Percentiles rank a stretch among this genome's conserved stretches.
Conservation (phyloP, 2,329 filamentous ascomycete genomes). For the Calonectria hongkongensis region DNA sequence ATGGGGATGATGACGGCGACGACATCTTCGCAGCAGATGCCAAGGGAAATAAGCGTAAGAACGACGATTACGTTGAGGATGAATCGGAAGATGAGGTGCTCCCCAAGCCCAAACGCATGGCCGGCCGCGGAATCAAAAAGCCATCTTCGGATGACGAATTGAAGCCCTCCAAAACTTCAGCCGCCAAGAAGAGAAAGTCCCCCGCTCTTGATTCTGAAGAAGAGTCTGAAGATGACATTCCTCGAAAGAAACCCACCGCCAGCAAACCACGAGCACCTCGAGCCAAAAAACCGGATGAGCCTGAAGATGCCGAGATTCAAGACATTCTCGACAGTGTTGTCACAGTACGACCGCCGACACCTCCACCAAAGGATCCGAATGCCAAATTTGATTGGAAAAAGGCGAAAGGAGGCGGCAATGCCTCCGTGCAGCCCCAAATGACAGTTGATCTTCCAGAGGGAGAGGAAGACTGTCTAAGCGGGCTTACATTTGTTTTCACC, state of each 20-base stretch:
- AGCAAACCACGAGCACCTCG: constrained; percentile 76
- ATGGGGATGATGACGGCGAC: constrained; percentile 81
- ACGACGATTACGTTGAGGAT: constrained; percentile 85
- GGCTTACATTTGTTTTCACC: constrained; percentile 96
- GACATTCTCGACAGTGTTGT: constrained; percentile 92
- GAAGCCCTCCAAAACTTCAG: constrained; percentile 58
- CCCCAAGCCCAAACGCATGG: constrained; percentile 76
- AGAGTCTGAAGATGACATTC: constrained; percentile 75
- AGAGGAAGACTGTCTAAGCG: constrained; percentile 90
- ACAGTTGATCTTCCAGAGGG: constrained; percentile 86
- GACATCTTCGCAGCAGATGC: constrained; percentile 88
- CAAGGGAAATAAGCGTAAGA: constrained; percentile 80
- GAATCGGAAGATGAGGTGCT: constrained; percentile 82
- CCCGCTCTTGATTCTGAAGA: constrained; percentile 73
- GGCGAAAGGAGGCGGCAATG: constrained; percentile 74
- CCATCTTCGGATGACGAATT: constrained; percentile 45
- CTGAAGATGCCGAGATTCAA: constrained; percentile 83
- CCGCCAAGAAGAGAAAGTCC: constrained; percentile 75
- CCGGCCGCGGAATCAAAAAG: constrained; percentile 63
- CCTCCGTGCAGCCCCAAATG: constrained; percentile 76
- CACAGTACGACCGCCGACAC: constrained; percentile 87
- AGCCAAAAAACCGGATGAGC: constrained; percentile 78
- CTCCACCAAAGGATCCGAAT: constrained; percentile 82
- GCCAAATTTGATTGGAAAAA: constrained; percentile 89
- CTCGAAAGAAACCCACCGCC: constrained; percentile 75